A percentile compares a stretch with the other conserved stretches of the same genome.
phyloP scores from a whole-genome alignment of 352 stramenopile genomes.

The Globisporangium paroecandrum region DNA sequence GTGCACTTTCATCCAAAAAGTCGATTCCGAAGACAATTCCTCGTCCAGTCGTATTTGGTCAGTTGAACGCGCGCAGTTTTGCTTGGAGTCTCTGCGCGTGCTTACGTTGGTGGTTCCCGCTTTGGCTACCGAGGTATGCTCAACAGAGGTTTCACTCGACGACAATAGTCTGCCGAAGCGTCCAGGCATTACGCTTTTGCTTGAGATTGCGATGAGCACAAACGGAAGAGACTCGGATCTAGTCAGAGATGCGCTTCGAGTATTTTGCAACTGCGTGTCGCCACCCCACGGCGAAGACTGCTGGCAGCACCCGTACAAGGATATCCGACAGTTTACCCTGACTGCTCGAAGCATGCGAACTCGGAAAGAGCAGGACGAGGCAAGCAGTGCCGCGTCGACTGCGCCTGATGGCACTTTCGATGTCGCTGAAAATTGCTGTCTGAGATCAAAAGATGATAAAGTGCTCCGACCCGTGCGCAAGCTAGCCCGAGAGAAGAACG shows the following conservation, averaged over 20 bases:
- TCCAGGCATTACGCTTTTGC: constrained; percentile 61
- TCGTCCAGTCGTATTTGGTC: constrained; percentile 64
- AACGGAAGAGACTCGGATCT: constrained; percentile 72
- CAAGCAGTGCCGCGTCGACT: background rate
- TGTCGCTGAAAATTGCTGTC: constrained; percentile 41
- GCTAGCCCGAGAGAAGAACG: constrained; percentile 72
- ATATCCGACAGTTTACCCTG: constrained; percentile 76
- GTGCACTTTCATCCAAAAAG: constrained; percentile 53
- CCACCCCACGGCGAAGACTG: constrained; percentile 74
- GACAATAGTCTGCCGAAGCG: constrained; percentile 38
- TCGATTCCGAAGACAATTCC: constrained; percentile 49
- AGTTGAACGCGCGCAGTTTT: constrained; percentile 77
- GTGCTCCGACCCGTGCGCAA: constrained; percentile 66
- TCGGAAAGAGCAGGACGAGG: constrained; percentile 27
- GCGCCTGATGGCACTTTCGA: background rate
- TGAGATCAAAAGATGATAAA: constrained; percentile 61
- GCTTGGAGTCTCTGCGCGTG: constrained; percentile 67
- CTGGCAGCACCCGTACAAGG: constrained; percentile 83
- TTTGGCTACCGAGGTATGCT: constrained; percentile 72
- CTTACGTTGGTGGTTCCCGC: constrained; percentile 71
- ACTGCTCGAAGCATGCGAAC: constrained; percentile 68
- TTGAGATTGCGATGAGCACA: constrained; percentile 74
- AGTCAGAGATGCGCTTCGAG: constrained; percentile 63
- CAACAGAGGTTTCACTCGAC: constrained; percentile 60
- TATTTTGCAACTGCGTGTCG: constrained; percentile 85